Conservation (phyloP, 1,284 basidiomycete genomes). For the Microbotryomycetes sp. region DNA sequence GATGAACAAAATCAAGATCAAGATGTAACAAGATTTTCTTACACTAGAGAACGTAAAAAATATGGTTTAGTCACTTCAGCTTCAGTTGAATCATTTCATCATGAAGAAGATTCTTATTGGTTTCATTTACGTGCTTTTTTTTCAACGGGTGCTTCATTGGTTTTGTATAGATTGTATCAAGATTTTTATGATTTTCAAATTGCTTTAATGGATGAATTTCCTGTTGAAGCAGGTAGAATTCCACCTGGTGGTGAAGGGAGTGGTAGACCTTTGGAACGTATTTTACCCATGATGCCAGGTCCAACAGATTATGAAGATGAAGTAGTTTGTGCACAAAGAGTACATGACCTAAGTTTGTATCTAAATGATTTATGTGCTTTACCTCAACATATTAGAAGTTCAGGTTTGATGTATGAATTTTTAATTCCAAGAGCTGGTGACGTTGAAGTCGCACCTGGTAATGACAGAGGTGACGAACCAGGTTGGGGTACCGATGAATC, state of each 20-base stretch:
- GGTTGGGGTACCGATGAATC: conserved; percentile 3
- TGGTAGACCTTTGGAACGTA: conserved; percentile 49
- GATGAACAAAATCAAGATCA: conserved; percentile 8
- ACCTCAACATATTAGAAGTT: conserved; percentile 71
- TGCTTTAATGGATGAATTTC: conserved; percentile 74
- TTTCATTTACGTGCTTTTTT: conserved; percentile 87
- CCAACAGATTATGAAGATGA: conserved; percentile 80
- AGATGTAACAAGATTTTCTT: conserved; percentile 20
- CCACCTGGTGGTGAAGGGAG: conserved; percentile 40
- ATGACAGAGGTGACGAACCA: conserved; percentile 5
- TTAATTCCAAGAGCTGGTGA: conserved; percentile 83
- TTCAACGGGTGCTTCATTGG: conserved; percentile 62
- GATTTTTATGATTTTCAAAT: conserved; percentile 99
- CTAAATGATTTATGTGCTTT: conserved; percentile 66
- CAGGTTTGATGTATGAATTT: conserved; percentile 74
- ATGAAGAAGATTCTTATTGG: conserved; percentile 94
- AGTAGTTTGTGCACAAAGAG: conserved; percentile 70
- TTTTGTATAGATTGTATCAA: conserved; percentile 91
- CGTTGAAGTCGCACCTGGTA: conserved; percentile 51
- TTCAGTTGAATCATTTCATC: conserved; percentile 93
- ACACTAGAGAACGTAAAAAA: conserved; percentile 29
- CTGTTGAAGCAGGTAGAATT: conserved; percentile 72
- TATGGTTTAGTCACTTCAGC: conserved; percentile 74
- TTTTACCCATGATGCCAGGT: conserved; percentile 93
- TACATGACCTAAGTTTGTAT: conserved; percentile 82